Evolutionary conservation across 202 grass and related monocot species (phyloP).

Genomic region (Panicum hallii): DNA sequence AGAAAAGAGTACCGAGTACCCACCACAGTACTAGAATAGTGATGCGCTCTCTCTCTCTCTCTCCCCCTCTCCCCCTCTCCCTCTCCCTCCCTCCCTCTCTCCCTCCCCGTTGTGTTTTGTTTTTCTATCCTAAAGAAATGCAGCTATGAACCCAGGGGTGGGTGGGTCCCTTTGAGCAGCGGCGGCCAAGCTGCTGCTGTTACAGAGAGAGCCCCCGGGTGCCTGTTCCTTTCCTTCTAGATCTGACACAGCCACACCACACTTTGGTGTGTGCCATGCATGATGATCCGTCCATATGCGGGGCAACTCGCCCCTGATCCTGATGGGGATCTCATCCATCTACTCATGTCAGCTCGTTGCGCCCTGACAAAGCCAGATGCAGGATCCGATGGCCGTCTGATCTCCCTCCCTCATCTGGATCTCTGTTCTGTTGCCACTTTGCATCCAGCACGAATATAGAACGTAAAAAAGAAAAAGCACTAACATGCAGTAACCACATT

Average conservation of each 20-base stretch:
- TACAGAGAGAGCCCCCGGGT: background rate
- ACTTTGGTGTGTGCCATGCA: slow-evolving; percentile 2
- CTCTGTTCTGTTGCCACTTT: slow-evolving; percentile 22
- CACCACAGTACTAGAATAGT: background rate
- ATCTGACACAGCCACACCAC: slow-evolving; percentile 38
- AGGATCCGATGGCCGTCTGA: background rate
- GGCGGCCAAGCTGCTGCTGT: background rate
- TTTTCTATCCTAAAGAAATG: background rate
- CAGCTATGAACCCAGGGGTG: no score
- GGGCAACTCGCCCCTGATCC: background rate
- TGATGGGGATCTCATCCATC: slow-evolving; percentile 28
- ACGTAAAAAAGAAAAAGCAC: background rate
- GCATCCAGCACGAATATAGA: no score
- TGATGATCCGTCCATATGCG: background rate
- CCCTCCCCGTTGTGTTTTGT: no score
- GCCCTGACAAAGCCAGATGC: slow-evolving; percentile 12
- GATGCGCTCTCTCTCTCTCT: no score
- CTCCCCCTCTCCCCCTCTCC: no score
- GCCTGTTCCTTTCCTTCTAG: slow-evolving; percentile 40
- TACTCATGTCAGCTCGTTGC: slow-evolving; percentile 32
- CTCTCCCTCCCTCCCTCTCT: background rate
- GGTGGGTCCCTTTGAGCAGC: slow-evolving; percentile 16
- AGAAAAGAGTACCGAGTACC: background rate
- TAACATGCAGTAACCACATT: background rate
- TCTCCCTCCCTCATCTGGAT: slow-evolving; percentile 13